Conservation (phyloP, 495 filamentous ascomycete species). For the Clohesyomyces aquaticus region DNA sequence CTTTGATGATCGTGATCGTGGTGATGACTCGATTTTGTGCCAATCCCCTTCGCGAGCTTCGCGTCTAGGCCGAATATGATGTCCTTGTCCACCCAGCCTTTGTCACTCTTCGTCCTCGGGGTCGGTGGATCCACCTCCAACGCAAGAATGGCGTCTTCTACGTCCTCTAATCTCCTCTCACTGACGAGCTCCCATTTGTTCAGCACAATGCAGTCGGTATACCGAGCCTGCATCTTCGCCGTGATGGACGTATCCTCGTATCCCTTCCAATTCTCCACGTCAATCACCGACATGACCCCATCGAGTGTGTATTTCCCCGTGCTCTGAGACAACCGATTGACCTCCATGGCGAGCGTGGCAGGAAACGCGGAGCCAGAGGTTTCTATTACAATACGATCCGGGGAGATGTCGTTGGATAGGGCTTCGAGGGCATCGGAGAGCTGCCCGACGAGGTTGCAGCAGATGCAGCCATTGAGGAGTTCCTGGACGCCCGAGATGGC, state of each 20-base stretch:
- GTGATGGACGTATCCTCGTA: conserved; percentile 83
- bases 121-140: conserved; percentile 72
- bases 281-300: conserved; percentile 89
- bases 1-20: conserved; percentile 62
- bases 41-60: conserved; percentile 66
- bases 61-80: conserved; percentile 88
- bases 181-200: conserved; percentile 89
- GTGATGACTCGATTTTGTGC: conserved; percentile 48
- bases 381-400: conserved; percentile 91
- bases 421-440: conserved; percentile 76
- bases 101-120: conserved; percentile 78
- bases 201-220: conserved; percentile 90
- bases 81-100: conserved; percentile 72
- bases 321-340: conserved; percentile 75
- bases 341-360: conserved; percentile 52
- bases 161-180: conserved; percentile 77
- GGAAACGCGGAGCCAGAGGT: conserved; percentile 75
- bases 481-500: conserved; percentile 90
- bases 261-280: conserved; percentile 96
- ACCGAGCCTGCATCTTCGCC: conserved; percentile 56
- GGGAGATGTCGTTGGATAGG: conserved; percentile 61
- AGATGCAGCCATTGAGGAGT: conserved; percentile 94
- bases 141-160: conserved; percentile 82
- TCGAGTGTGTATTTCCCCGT: conserved; percentile 73
- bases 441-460: conserved; percentile 95